A percentile compares a stretch with the other conserved stretches of the same genome.
Conservation (phyloP, 139 green algal species). For the Medakamo hakoo region DNA sequence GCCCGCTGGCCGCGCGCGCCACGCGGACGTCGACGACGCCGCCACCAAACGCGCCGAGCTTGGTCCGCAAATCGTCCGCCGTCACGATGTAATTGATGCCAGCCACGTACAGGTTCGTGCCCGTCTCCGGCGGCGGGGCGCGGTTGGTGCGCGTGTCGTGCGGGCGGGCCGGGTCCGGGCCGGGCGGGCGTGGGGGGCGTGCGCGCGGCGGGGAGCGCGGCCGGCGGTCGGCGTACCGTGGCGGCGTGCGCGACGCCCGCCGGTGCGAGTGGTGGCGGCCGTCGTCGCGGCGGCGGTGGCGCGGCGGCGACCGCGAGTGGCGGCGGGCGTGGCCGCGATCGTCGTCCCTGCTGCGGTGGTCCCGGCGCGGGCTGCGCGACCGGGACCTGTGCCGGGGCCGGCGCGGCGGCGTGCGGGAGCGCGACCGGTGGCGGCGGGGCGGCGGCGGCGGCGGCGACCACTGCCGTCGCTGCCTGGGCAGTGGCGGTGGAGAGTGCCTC, state of each 20-base stretch:
- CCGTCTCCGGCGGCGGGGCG: not conserved
- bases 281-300: too few species aligned
- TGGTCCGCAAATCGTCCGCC: not conserved
- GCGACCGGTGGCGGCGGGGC: not conserved
- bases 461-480: too few species aligned
- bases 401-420: not conserved
- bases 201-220: too few species aligned
- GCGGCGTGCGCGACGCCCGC: too few species aligned
- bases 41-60: not conserved
- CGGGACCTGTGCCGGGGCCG: not conserved
- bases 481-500: too few species aligned
- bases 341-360: not conserved
- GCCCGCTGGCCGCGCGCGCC: too few species aligned
- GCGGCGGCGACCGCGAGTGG: too few species aligned
- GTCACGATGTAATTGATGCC: not conserved
- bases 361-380: not conserved
- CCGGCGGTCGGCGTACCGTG: too few species aligned
- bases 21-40: too few species aligned
- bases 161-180: not conserved
- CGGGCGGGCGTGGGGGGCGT: too few species aligned
- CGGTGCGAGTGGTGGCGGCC: too few species aligned
- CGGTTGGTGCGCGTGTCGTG: not conserved
- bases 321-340: not conserved
- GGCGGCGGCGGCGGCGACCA: too few species aligned
- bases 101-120: not conserved